Evolutionary conservation across 2,329 filamentous ascomycete species (phyloP), one percentile per base, ranked within the genome.

Genomic region (Ophioceras dolichostomum): DNA sequence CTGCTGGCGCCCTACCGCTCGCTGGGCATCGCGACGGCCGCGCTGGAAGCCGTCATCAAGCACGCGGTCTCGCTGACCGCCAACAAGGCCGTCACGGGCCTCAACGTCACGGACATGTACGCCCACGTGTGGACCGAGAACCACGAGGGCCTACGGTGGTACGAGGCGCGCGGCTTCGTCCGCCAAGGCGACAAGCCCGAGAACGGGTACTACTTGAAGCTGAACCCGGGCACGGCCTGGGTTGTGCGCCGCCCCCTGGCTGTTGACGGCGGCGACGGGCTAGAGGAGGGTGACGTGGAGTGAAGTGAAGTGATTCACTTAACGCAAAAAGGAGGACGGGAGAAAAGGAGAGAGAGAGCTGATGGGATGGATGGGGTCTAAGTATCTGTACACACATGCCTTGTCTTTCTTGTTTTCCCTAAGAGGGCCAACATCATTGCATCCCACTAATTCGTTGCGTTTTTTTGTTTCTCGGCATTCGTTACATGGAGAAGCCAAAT

Each of bases 91-190:
- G 57, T 57, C 18, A n/a, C 27, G 17, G 55, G 44, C 13, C 53
- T 62, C 43, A 49, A 63, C 34, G 61, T 66, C 24, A 47, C 46
- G 26, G 47, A 61, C 31, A 59, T 78, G 13, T 79, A 74, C 45
- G 77, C 77, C 4, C 77, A 82, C 52, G 77, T 81, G 13, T 82
- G 77, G 77, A 76, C 76, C 10, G 67, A 75, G 41, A 80, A 79
- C 51, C 64, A 68, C 3, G 76, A 79, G 16, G 77, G 68, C 0
- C 55, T 80, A 42, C 61, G 61, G 40, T 82, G 77, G 76, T 82
- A 82, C 55, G 49, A 59, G 22, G 61, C 63, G 18, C 64, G 73
- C 9, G 73, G 74, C 3, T 82, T 82, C 51, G 48, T 50, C 40
- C 60, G 61, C 36, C 60, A 66, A 34, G 62, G 59, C 12, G 48